Evolutionary conservation across 2,329 filamentous ascomycete species (phyloP), one percentile per base, ranked within the genome.

Genomic region (Verticillium nubilum): DNA sequence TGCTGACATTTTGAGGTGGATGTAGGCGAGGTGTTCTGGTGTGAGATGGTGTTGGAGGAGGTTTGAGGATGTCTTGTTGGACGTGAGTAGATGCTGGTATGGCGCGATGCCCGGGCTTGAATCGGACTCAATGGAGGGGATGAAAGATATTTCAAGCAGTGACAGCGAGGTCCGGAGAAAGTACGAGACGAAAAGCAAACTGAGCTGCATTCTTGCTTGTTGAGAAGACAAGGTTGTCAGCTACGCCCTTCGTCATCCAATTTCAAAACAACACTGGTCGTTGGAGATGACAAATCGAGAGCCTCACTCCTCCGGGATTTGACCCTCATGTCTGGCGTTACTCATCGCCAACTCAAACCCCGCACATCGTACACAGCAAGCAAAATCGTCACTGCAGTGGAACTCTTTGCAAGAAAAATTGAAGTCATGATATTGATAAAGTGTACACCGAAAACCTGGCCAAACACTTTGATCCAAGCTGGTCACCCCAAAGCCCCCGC

Each of bases 51-150:
- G 9, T n/a, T 47, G 42, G n/a, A 47, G 47, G 6, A 57, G 19
- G 26, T 59, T 31, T 26, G 57, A 56, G 19, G 56, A 53, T 26
- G 59, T 52, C n/a, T n/a, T n/a, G 7, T 62, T 42, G 19, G 28
- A 50, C 23, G 50, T 53, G 12, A 61, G 52, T 10, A 47, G 42
- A n/a, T n/a, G n/a, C 9, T 47, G 42, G n/a, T 47, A 47, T 12
- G 42, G 17, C n/a, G 42, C n/a, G 17, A 15, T 37, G 19, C 12
- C n/a, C 17, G 15, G 35, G 42, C 23, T 47, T 12, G 42, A 47
- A n/a, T 10, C 7, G 7, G n/a, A 10, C 3, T 47, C 19, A 12
- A 23, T 25, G n/a, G 7, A 12, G 13, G 6, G 9, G 42, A 47
- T 47, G 42, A 5, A 6, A 25, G 42, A 47, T 2, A 47, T 19